These are phyloP conservation scores for Chaetomium tenue DNA, from an alignment of 495 filamentous ascomycete genomes.

Conservation along the genomic window DNA sequence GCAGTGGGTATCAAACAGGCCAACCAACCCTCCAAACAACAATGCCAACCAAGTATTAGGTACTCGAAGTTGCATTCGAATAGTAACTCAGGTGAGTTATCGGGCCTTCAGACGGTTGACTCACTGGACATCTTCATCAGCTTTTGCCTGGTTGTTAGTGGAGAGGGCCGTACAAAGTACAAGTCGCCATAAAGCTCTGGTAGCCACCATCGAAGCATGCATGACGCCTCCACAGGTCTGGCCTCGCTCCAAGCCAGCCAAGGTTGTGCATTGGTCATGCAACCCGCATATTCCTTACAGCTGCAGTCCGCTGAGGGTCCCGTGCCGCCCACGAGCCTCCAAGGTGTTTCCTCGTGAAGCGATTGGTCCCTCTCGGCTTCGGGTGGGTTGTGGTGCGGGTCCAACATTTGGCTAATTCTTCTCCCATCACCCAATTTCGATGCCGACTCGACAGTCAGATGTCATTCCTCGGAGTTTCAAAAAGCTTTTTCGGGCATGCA, in stretches of 20 bases:
- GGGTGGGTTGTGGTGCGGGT: not conserved
- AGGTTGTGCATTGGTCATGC: constrained; percentile 6
- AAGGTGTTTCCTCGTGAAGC: not conserved
- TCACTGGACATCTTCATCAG: not conserved
- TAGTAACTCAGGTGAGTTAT: too few relatives aligned
- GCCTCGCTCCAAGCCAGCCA: constrained; percentile 1
- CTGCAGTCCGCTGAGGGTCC: constrained; percentile 17
- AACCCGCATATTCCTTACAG: constrained; percentile 16
- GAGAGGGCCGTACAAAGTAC: too few relatives aligned
- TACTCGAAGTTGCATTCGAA: too few relatives aligned
- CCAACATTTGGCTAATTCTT: constrained; percentile 11
- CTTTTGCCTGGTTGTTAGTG: not conserved
- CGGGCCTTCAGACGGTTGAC: too few relatives aligned
- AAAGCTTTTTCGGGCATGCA: not conserved
- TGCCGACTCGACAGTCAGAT: not conserved
- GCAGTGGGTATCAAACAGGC: not conserved
- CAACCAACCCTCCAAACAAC: not conserved
- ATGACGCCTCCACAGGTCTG: not conserved
- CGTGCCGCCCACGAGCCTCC: constrained; percentile 20
- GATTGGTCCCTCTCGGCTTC: not conserved
- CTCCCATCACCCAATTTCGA: not conserved
- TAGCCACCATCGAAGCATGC: not conserved
- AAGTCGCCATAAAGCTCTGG: not conserved
- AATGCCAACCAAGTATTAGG: too few relatives aligned
- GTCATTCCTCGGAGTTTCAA: not conserved